These are phyloP conservation scores for Symbiotaphrina buchneri DNA, from an alignment of 495 filamentous ascomycete genomes.

Conservation along the genomic window DNA sequence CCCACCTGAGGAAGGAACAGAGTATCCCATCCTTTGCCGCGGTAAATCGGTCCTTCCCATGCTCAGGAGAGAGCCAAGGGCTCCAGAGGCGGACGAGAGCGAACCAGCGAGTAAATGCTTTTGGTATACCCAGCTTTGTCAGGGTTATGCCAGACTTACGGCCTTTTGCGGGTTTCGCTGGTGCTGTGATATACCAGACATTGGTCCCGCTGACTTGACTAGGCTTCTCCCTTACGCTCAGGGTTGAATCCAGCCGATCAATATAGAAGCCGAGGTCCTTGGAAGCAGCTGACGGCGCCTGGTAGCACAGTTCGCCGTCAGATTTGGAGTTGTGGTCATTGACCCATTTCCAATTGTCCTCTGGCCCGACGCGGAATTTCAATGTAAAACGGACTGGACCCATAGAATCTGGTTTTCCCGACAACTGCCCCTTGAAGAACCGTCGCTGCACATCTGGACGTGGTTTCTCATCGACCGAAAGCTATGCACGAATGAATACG, in stretches of 20 bases:
- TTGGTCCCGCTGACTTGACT: constrained; percentile 49
- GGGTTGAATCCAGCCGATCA: constrained; percentile 26
- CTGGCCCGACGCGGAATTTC: constrained; percentile 35
- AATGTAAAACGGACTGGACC: constrained; percentile 44
- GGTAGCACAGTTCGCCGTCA: constrained; percentile 41
- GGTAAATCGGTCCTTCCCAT: constrained; percentile 42
- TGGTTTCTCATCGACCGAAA: constrained; percentile 6
- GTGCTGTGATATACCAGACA: constrained; percentile 44
- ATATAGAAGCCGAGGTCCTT: constrained; percentile 37
- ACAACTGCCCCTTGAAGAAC: constrained; percentile 16
- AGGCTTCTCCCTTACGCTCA: constrained; percentile 27
- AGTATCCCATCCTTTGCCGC: constrained; percentile 61
- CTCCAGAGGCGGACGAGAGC: constrained; percentile 55
- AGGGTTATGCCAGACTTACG: constrained; percentile 28
- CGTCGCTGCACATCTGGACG: constrained; percentile 8
- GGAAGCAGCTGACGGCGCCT: constrained; percentile 9
- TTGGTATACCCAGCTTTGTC: constrained; percentile 32
- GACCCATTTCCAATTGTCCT: constrained; percentile 51
- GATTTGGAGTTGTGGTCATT: constrained; percentile 32
- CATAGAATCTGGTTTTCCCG: constrained; percentile 9
- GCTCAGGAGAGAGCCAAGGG: constrained; percentile 74
- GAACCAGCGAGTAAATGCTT: constrained; percentile 34
- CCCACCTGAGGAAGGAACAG: constrained; percentile 51
- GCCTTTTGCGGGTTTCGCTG: constrained; percentile 26
- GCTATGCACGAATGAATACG: not conserved